phyloP scores from a whole-genome alignment of 2,329 filamentous ascomycete species.

The Karstenula rhodostoma region DNA sequence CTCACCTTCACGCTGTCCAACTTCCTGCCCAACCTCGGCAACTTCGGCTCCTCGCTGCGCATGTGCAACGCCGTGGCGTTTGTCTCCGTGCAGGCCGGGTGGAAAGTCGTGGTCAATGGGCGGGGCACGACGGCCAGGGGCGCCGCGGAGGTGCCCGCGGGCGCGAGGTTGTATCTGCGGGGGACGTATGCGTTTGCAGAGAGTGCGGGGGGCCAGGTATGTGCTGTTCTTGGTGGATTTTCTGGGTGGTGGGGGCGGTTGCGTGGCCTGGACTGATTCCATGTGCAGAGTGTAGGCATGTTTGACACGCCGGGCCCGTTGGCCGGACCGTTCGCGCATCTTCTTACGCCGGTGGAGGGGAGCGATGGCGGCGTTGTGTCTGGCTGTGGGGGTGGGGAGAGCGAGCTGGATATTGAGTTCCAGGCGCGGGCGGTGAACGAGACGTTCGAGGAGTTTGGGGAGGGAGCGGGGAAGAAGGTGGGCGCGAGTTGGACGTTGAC shows the following conservation, averaged over 20 bases:
- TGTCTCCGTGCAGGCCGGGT: conserved; percentile 15
- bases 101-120: conserved; percentile 19
- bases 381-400: conserved; percentile 19
- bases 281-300: conserved; percentile 24
- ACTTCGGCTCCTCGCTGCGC: conserved; percentile 22
- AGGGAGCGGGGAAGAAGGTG: background rate
- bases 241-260: too few relatives aligned
- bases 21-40: conserved; percentile 20
- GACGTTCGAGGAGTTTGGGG: background rate
- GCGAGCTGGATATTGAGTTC: conserved; percentile 24
- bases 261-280: too few relatives aligned
- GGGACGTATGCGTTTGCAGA: conserved; percentile 19
- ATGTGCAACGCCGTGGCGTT: conserved; percentile 22
- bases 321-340: conserved; percentile 19
- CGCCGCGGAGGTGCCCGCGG: conserved; percentile 12
- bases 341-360: conserved; percentile 20
- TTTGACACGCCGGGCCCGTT: conserved; percentile 22
- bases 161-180: conserved; percentile 20
- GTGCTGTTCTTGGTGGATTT: background rate
- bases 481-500: conserved; percentile 22
- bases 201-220: conserved; percentile 18
- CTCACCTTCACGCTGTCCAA: conserved; percentile 24
- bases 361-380: conserved; percentile 18
- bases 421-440: conserved; percentile 25
- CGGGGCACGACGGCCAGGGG: conserved; percentile 20